phyloP scores from a whole-genome alignment of 2,329 filamentous ascomycete genomes.

The Fusarium hostae region DNA sequence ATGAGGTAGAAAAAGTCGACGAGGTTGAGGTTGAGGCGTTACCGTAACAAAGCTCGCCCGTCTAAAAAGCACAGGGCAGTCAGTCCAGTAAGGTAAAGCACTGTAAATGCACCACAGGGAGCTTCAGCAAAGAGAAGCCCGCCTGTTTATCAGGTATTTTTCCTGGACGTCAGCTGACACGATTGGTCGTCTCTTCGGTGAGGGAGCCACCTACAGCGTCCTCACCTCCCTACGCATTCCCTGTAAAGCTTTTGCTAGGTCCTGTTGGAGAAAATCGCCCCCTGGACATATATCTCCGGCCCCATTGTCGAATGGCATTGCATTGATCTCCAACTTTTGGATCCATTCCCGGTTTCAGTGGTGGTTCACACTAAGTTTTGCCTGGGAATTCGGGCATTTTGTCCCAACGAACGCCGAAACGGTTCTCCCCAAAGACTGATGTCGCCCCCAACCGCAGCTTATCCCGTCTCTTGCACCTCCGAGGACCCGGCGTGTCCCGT shows the following conservation, averaged over 20 bases:
- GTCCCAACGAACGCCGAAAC: constrained; percentile 36
- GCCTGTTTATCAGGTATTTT: constrained; percentile 42
- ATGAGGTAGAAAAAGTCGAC: constrained; percentile 38
- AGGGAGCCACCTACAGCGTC: constrained; percentile 22
- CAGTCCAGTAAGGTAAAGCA: constrained; percentile 4
- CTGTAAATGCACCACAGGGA: constrained; percentile 28
- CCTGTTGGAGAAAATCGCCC: neutral
- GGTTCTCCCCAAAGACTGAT: constrained; percentile 22
- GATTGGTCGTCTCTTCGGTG: constrained; percentile 21
- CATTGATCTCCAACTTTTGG: constrained; percentile 5
- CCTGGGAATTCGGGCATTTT: constrained; percentile 28
- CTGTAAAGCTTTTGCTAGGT: constrained; percentile 2
- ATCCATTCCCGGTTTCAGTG: constrained; percentile 13
- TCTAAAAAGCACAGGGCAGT: constrained; percentile 38
- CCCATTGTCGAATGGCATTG: constrained; percentile 24
- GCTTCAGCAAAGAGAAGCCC: constrained; percentile 43
- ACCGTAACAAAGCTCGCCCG: constrained; percentile 41
- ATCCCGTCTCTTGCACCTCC: constrained; percentile 3
- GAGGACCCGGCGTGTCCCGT: constrained; percentile 39
- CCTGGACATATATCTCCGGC: constrained; percentile 44
- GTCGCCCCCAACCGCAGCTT: constrained; percentile 23
- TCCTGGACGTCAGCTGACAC: constrained; percentile 13
- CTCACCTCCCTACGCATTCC: constrained; percentile 20
- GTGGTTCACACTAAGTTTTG: constrained; percentile 22
- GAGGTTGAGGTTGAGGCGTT: constrained; percentile 43